These are phyloP conservation scores for Yarrowia yakushimensis DNA, from an alignment of 805 yeast species.

Conservation along the genomic window DNA sequence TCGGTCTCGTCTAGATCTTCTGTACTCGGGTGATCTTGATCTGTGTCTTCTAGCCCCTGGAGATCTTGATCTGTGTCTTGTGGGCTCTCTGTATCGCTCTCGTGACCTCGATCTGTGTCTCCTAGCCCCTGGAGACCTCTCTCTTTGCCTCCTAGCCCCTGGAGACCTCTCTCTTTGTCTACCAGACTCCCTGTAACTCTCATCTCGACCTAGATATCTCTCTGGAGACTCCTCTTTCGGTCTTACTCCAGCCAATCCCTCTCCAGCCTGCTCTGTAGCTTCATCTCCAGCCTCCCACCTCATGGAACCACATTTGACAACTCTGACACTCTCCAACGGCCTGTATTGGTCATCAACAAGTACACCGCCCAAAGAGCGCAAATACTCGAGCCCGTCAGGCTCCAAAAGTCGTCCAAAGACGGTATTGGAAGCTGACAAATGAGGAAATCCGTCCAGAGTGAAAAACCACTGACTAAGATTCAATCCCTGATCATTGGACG, in stretches of 20 bases:
- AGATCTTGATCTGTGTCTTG: neutral
- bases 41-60: too few species aligned
- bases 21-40: too few species aligned
- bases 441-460: neutral
- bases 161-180: neutral
- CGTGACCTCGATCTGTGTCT: neutral
- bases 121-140: too few species aligned
- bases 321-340: neutral
- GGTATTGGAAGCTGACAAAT: neutral
- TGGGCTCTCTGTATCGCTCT: neutral
- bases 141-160: neutral
- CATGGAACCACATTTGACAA: constrained; percentile 2
- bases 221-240: neutral
- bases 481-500: neutral
- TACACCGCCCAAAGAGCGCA: neutral
- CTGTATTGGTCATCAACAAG: neutral
- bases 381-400: neutral
- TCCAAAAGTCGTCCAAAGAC: constrained; percentile 1
- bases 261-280: neutral
- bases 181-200: neutral
- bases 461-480: constrained; percentile 5
- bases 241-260: too few species aligned
- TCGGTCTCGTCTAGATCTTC: too few species aligned
- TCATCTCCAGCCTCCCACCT: neutral
- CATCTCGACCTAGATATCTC: neutral